Percentiles rank a stretch among this genome's conserved stretches.
phyloP scores from a whole-genome alignment of 139 green algal species.

The Deuterostichococcus epilithicus region DNA sequence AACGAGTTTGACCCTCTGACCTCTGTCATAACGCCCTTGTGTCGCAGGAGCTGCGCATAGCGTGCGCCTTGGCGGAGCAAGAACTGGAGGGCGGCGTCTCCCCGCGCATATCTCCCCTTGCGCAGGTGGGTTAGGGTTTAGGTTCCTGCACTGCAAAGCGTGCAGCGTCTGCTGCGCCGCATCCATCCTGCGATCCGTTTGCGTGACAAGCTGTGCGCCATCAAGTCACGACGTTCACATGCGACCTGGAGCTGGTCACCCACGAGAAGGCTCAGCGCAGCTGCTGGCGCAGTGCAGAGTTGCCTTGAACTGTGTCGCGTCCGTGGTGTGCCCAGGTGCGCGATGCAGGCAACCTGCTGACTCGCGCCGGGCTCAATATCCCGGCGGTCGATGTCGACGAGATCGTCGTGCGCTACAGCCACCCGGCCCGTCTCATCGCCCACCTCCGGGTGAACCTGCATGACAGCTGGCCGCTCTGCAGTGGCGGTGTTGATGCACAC shows the following conservation, averaged over 20 bases:
- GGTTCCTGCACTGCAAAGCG: too few relatives aligned
- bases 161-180: too few relatives aligned
- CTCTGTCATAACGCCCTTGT: background rate
- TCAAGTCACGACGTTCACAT: too few relatives aligned
- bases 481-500: too few relatives aligned
- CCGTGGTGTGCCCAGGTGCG: slow-evolving; percentile 54
- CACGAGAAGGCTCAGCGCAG: too few relatives aligned
- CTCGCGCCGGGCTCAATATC: slow-evolving; percentile 57
- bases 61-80: slow-evolving; percentile 68
- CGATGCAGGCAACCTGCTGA: slow-evolving; percentile 75
- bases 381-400: slow-evolving; percentile 78
- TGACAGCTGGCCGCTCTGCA: too few relatives aligned
- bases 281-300: too few relatives aligned
- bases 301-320: too few relatives aligned
- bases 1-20: too few relatives aligned
- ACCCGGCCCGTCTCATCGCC: slow-evolving; percentile 47
- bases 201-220: too few relatives aligned
- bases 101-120: slow-evolving; percentile 67
- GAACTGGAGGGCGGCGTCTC: slow-evolving; percentile 78
- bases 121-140: slow-evolving; percentile 35
- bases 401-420: slow-evolving; percentile 57
- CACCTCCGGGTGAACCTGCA: slow-evolving; percentile 47
- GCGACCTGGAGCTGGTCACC: too few relatives aligned
- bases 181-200: too few relatives aligned
- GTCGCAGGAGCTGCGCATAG: slow-evolving; percentile 67